These are phyloP conservation scores for Crithidia sp. DNA, from an alignment of 208 protist genomes.

Conservation along the genomic window DNA sequence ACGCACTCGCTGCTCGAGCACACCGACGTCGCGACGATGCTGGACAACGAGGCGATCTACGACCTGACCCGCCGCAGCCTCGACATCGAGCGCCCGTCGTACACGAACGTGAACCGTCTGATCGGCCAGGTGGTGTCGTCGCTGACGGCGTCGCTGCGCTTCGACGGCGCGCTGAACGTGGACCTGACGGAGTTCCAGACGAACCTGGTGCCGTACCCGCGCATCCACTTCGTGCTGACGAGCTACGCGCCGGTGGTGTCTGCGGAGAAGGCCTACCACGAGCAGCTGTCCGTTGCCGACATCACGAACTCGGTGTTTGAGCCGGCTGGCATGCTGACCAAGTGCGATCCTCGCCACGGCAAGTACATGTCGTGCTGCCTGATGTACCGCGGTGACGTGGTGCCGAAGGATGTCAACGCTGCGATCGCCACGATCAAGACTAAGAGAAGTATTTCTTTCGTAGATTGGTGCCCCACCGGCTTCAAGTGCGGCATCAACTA, in stretches of 20 bases:
- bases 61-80: too few relatives aligned
- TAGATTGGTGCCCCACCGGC: slow-evolving; percentile 97
- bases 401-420: slow-evolving; percentile 97
- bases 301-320: slow-evolving; percentile 97
- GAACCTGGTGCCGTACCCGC: too few relatives aligned
- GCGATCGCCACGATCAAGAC: slow-evolving; percentile 95
- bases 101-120: too few relatives aligned
- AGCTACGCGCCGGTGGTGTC: too few relatives aligned
- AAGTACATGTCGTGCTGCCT: slow-evolving; percentile 98
- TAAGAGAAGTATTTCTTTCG: slow-evolving; percentile 96
- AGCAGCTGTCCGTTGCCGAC: slow-evolving; percentile 61
- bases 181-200: too few relatives aligned
- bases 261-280: too few relatives aligned
- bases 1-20: slow-evolving; percentile 96
- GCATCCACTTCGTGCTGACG: too few relatives aligned
- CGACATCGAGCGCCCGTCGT: too few relatives aligned
- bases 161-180: too few relatives aligned
- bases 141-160: too few relatives aligned
- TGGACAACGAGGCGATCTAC: slow-evolving; percentile 97
- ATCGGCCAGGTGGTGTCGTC: too few relatives aligned
- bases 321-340: slow-evolving; percentile 94
- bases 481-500: slow-evolving; percentile 99
- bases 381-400: slow-evolving; percentile 98
- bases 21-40: slow-evolving; percentile 93
- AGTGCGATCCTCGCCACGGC: slow-evolving; percentile 95